Evolutionary conservation across 257 asterid genomes (phyloP).

Genomic region (Plantago ovata): DNA sequence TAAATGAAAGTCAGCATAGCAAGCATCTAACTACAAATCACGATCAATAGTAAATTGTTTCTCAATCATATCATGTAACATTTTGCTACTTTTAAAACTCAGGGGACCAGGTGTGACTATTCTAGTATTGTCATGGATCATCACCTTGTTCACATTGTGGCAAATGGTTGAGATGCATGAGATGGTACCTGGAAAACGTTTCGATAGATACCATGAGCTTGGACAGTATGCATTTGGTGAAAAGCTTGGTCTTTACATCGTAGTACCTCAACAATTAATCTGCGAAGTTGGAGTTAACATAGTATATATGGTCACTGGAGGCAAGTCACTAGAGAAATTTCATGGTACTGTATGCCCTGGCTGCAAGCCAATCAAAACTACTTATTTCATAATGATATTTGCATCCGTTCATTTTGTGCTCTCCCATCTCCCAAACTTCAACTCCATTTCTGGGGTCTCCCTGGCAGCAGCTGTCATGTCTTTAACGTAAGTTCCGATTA

Average conservation of each 20-base stretch:
- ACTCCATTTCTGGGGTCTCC: conserved; percentile 46
- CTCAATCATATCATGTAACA: background rate
- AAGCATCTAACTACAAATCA: too few relatives aligned
- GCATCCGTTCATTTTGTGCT: conserved; percentile 45
- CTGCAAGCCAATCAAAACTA: conserved; percentile 27
- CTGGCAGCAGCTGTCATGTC: conserved; percentile 58
- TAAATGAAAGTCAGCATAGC: background rate
- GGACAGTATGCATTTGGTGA: conserved; percentile 60
- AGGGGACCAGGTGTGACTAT: conserved; percentile 55
- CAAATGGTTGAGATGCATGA: conserved; percentile 76
- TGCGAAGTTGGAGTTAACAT: conserved; percentile 49
- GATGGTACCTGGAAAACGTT: conserved; percentile 56
- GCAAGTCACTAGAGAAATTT: conserved; percentile 46
- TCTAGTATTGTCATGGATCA: conserved; percentile 42
- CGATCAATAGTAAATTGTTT: background rate
- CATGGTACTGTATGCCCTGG: conserved; percentile 30
- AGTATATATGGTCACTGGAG: conserved; percentile 57
- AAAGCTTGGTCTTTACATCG: conserved; percentile 39
- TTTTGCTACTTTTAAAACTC: background rate
- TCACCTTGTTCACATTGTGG: conserved; percentile 55
- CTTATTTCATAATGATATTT: conserved; percentile 48
- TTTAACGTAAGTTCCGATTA: conserved; percentile 24
- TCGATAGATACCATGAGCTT: conserved; percentile 54
- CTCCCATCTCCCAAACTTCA: conserved; percentile 51
- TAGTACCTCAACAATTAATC: conserved; percentile 46